These are phyloP conservation scores for Zancudomyces culisetae DNA, from an alignment of 371 early-diverging fungal species.

Conservation along the genomic window DNA sequence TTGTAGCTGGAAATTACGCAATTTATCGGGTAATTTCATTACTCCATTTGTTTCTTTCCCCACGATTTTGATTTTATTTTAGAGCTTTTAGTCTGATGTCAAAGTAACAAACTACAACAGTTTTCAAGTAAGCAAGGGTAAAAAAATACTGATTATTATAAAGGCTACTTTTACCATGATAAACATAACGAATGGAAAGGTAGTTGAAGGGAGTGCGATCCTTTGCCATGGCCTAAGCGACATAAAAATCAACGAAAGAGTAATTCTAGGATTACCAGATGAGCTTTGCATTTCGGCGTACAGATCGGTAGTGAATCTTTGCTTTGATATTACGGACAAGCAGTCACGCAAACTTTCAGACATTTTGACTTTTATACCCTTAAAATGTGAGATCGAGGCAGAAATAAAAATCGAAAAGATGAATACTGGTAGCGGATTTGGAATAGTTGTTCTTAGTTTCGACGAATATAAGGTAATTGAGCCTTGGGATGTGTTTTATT, in stretches of 20 bases:
- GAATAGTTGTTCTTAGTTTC: background rate
- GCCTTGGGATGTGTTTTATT: background rate
- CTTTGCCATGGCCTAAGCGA: too few species aligned
- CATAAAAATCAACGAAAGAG: background rate
- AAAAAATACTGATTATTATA: too few species aligned
- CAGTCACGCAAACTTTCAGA: background rate
- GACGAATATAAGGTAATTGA: background rate
- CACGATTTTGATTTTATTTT: too few species aligned
- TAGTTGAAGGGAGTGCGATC: too few species aligned
- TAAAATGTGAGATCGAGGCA: background rate
- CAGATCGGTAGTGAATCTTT: background rate
- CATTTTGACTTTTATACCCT: background rate
- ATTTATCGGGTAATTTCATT: too few species aligned
- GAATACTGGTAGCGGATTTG: background rate
- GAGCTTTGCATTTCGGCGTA: background rate
- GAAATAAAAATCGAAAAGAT: background rate
- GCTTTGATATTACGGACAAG: background rate
- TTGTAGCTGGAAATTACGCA: too few species aligned
- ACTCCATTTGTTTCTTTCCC: too few species aligned
- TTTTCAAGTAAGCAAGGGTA: too few species aligned
- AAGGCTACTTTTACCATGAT: too few species aligned
- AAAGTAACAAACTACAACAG: too few species aligned
- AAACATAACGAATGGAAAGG: too few species aligned
- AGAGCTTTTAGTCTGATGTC: too few species aligned
- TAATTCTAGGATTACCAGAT: background rate